Evolutionary conservation across 345 rosid genomes (phyloP).

Genomic region (Cardamine chenopodiifolia): DNA sequence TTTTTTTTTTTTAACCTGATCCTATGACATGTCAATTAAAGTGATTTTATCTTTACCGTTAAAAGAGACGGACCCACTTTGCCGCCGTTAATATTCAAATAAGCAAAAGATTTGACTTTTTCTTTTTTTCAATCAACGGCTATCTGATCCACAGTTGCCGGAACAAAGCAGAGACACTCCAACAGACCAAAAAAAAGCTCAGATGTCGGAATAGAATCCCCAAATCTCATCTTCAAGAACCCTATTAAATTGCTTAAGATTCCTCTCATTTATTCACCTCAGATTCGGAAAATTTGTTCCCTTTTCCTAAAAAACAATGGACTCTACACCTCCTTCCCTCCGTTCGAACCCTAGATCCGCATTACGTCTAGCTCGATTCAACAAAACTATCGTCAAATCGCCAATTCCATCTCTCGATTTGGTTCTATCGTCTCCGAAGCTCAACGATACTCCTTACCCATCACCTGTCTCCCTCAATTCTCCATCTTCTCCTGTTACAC

Average conservation of each 20-base stretch:
- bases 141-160: slow-evolving; percentile 34
- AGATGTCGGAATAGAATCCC: slow-evolving; percentile 15
- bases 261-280: slow-evolving; percentile 26
- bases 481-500: slow-evolving; percentile 51
- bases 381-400: slow-evolving; percentile 39
- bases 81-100: slow-evolving; percentile 37
- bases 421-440: slow-evolving; percentile 53
- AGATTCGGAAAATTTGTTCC: slow-evolving; percentile 9
- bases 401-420: slow-evolving; percentile 58
- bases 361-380: slow-evolving; percentile 58
- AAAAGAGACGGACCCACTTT: slow-evolving; percentile 34
- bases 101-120: slow-evolving; percentile 5
- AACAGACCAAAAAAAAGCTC: neutral
- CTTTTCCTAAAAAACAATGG: slow-evolving; percentile 45
- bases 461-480: slow-evolving; percentile 51
- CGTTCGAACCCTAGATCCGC: slow-evolving; percentile 63
- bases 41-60: slow-evolving; percentile 26
- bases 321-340: slow-evolving; percentile 55
- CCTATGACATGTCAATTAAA: too few species aligned
- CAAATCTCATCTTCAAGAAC: slow-evolving; percentile 21
- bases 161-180: slow-evolving; percentile 18
- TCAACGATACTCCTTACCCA: slow-evolving; percentile 44
- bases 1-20: neutral
- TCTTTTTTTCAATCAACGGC: slow-evolving; percentile 36
- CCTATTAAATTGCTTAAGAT: slow-evolving; percentile 33